Evolutionary conservation across 192 early-diverging fungal species (phyloP).

Genomic region (Coemansia sp.): DNA sequence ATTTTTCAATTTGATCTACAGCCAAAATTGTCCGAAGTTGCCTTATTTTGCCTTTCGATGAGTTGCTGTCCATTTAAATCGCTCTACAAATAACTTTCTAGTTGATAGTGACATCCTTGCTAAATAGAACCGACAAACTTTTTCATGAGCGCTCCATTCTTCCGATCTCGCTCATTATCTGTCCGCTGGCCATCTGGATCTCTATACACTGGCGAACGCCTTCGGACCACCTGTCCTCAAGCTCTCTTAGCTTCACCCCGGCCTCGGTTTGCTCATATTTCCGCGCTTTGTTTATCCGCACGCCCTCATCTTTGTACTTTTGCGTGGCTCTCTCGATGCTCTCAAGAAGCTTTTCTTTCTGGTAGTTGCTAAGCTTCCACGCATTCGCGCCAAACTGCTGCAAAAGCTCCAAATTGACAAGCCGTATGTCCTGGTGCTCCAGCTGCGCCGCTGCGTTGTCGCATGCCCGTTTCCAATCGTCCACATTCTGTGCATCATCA

Average conservation of each 20-base stretch:
- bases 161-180: constrained; percentile 27
- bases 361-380: constrained; percentile 49
- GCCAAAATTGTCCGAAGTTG: too few relatives aligned
- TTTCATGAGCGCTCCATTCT: constrained; percentile 9
- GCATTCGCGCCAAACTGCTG: constrained; percentile 50
- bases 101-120: too few relatives aligned
- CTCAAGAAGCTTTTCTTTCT: constrained; percentile 34
- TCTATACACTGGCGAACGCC: constrained; percentile 41
- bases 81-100: too few relatives aligned
- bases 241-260: constrained; percentile 22
- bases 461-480: constrained; percentile 30
- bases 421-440: constrained; percentile 44
- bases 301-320: constrained; percentile 18
- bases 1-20: too few relatives aligned
- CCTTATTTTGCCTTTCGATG: too few relatives aligned
- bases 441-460: constrained; percentile 50
- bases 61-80: too few relatives aligned
- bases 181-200: constrained; percentile 41
- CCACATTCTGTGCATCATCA: neutral
- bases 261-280: constrained; percentile 48
- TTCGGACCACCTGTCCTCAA: constrained; percentile 39
- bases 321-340: constrained; percentile 26
- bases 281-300: constrained; percentile 37
- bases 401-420: constrained; percentile 48
- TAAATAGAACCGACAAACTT: too few relatives aligned